phyloP scores from a whole-genome alignment of 148 eudicot species.

The Camellia sinensis region DNA sequence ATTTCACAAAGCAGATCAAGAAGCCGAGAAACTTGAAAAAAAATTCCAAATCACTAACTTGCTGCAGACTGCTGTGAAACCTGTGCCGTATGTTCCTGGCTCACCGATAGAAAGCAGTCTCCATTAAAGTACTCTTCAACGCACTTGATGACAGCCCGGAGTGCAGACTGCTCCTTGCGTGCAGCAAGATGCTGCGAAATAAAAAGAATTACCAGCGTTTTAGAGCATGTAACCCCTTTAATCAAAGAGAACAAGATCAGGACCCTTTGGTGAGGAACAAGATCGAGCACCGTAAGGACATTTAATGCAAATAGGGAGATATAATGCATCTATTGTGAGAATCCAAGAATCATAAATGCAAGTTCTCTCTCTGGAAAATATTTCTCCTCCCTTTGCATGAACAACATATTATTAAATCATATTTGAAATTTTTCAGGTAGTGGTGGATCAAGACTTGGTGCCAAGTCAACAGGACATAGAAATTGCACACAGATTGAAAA shows the following conservation, averaged over 20 bases:
- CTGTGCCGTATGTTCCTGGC: too few species aligned
- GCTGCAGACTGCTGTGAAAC: too few species aligned
- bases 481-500: neutral
- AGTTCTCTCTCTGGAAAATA: neutral
- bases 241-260: neutral
- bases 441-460: neutral
- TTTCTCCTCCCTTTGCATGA: neutral
- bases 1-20: neutral
- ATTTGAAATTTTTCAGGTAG: neutral
- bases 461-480: neutral
- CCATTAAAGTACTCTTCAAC: constrained; percentile 95
- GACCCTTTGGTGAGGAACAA: too few species aligned
- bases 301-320: neutral
- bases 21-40: neutral
- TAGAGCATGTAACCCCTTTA: neutral
- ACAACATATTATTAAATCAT: neutral
- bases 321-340: neutral
- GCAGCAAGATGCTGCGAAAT: constrained; percentile 68
- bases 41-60: constrained; percentile 24
- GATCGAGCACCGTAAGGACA: too few species aligned
- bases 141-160: constrained; percentile 86
- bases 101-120: too few species aligned
- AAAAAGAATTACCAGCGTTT: neutral
- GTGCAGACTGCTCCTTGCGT: constrained; percentile 91
- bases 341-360: neutral